Conservation (phyloP, 2,329 filamentous ascomycete genomes). For the Endoconidiophora polonica region DNA sequence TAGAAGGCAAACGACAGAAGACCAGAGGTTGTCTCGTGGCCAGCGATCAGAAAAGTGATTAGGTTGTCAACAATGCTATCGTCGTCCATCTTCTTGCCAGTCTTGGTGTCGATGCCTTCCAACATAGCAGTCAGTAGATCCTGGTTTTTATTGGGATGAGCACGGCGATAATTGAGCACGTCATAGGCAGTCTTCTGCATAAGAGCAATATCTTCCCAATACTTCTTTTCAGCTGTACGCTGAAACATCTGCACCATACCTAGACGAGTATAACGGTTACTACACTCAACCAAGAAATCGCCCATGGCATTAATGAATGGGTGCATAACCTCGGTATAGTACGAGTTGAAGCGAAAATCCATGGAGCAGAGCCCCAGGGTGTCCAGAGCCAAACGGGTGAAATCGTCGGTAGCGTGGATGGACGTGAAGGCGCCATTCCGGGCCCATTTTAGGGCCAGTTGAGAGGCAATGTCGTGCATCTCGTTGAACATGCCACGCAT, state of each 20-base stretch:
- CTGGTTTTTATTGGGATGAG: conserved; percentile 38
- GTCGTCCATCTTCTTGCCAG: conserved; percentile 46
- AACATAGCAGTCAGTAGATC: conserved; percentile 58
- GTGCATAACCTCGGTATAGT: conserved; percentile 51
- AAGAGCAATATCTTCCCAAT: conserved; percentile 34
- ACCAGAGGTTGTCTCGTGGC: conserved; percentile 56
- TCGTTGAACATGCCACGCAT: conserved; percentile 54
- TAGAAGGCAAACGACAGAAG: conserved; percentile 49
- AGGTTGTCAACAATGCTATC: conserved; percentile 51
- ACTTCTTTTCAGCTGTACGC: conserved; percentile 32
- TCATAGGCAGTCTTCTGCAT: conserved; percentile 39
- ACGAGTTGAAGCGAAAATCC: conserved; percentile 59
- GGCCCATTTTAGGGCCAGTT: conserved; percentile 52
- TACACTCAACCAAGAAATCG: conserved; percentile 41
- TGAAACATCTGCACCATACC: conserved; percentile 32
- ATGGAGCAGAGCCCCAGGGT: conserved; percentile 56
- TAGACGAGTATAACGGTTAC: conserved; percentile 29
- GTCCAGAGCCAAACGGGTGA: conserved; percentile 57
- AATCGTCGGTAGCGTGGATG: conserved; percentile 48
- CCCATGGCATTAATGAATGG: conserved; percentile 55
- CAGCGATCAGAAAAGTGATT: conserved; percentile 55
- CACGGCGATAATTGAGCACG: conserved; percentile 41
- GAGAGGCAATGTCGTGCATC: conserved; percentile 50
- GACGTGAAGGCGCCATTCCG: conserved; percentile 39
- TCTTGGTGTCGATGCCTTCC: conserved; percentile 47